Base-by-base conservation (phyloP, 257 asterid genomes). In the Mitragyna speciosa region DNA sequence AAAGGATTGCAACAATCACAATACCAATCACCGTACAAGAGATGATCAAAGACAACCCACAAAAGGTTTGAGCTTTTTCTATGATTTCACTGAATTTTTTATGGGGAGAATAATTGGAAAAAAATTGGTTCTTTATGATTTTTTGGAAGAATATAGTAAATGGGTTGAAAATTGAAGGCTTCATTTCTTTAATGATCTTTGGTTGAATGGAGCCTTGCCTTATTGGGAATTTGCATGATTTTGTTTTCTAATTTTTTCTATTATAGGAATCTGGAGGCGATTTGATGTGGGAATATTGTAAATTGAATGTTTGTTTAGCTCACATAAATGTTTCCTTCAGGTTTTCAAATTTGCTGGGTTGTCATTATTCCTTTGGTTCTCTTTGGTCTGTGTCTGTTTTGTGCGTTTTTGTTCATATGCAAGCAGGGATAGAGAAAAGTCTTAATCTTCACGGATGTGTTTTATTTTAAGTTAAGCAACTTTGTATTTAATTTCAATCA, bases 1-100 rank as follows among this genome's bases (percentile, higher is more conserved):
- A 48, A 67, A 61, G 9, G 28, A 39, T 51, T 39, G 48, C 15
- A 70, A 41, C 65, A 75, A 69, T 67, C 63, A 30, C 49, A 79
- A 36, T 61, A 76, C 72, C 59, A 73, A 82, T 83, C 88, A 81
- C 22, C 17, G 43, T 36, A 84, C 68, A 77, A 72, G 76, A 45
- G 86, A 83, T 66, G 91, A 90, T 83, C 88, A 78, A 79, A 72
- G 72, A 63, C 80, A 83, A 16, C 79, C 80, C 79, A 82, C 69
- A 64, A 84, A 89, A 76, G 84, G 82, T 93, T 87, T 73, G 52
- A 61, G 26, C 45, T 14, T 68, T n/a, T 15, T 49, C 30, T 73
- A 11, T 59, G 63, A 4, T 9, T 74, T 41, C 82, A 79, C 84
- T 63, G 14, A 39, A 12, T 33, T 6, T 33, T 39, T 67, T 19